These are phyloP conservation scores for Clarkia xantiana DNA, from an alignment of 345 rosid species.

Conservation along the genomic window DNA sequence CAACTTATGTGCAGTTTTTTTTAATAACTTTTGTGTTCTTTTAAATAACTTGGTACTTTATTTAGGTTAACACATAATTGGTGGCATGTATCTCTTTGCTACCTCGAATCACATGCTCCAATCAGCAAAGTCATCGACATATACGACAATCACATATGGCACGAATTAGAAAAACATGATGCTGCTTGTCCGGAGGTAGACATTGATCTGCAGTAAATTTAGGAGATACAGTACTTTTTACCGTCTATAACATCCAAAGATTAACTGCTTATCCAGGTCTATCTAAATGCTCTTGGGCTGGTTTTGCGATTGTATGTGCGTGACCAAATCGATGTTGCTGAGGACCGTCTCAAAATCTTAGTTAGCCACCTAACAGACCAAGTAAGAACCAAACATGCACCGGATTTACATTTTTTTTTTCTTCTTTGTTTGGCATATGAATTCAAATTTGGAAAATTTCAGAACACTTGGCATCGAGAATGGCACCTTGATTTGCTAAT, in stretches of 20 bases:
- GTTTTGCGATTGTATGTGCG: constrained; percentile 48
- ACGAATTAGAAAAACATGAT: constrained; percentile 51
- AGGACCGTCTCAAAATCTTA: constrained; percentile 38
- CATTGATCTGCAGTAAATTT: background rate
- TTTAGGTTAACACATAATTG: constrained; percentile 82
- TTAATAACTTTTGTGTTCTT: background rate
- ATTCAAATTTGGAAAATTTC: background rate
- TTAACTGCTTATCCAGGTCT: constrained; percentile 33
- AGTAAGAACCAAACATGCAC: constrained; percentile 20
- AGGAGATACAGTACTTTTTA: too few relatives aligned
- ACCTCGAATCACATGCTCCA: constrained; percentile 75
- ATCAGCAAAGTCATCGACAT: constrained; percentile 42
- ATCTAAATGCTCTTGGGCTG: constrained; percentile 66
- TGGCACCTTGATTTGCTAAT: constrained; percentile 79
- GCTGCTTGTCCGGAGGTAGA: constrained; percentile 41
- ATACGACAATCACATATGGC: constrained; percentile 64
- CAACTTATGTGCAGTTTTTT: background rate
- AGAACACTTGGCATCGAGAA: constrained; percentile 62
- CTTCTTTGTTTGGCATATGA: too few relatives aligned
- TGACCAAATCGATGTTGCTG: constrained; percentile 32
- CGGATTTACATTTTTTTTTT: background rate
- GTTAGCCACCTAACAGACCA: constrained; percentile 31
- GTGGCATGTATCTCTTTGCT: constrained; percentile 97
- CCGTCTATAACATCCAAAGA: background rate
- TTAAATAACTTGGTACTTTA: background rate